Percentiles rank a stretch among this genome's conserved stretches.
Conservation (phyloP, 148 eudicot genomes). For the Spergularia bocconei region DNA sequence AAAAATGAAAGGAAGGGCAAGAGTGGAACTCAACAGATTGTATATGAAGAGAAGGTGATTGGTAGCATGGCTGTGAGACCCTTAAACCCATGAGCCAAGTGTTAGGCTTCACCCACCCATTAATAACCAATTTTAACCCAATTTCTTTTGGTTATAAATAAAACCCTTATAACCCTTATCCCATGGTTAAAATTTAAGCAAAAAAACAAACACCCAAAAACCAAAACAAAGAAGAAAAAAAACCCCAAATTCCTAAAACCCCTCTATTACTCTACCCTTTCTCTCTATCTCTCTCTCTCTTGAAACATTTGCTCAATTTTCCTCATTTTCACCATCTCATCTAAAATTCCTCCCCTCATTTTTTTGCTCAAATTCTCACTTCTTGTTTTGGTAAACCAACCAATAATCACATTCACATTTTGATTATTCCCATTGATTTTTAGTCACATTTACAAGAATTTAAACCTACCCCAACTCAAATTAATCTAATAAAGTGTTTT, state of each 20-base stretch:
- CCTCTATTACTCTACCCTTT: no score
- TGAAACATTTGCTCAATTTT: not conserved
- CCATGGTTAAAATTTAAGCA: slow-evolving; percentile 1
- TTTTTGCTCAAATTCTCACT: slow-evolving; percentile 3
- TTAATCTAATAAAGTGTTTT: not conserved
- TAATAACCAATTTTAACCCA: slow-evolving; percentile 11
- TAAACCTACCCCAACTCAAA: slow-evolving; percentile 3
- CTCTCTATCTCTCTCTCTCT: not conserved
- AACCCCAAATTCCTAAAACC: not conserved
- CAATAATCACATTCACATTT: slow-evolving; percentile 15
- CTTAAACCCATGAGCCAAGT: slow-evolving; percentile 39
- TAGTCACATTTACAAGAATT: not conserved
- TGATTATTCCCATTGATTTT: not conserved
- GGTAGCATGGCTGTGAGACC: slow-evolving; percentile 47
- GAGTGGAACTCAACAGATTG: slow-evolving; percentile 16
- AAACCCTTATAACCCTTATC: slow-evolving; percentile 22
- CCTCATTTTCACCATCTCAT: not conserved
- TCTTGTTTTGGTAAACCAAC: slow-evolving; percentile 36
- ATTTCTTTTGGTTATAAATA: not conserved
- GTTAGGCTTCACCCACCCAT: slow-evolving; percentile 29
- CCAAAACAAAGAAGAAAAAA: no score
- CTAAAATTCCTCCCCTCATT: not conserved
- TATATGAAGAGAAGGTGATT: slow-evolving; percentile 29
- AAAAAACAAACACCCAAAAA: not conserved
- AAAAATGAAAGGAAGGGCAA: slow-evolving; percentile 8